Evolutionary conservation across 1,284 basidiomycete species (phyloP), one percentile per base, ranked within the genome.

Genomic region (Naganishia sp.): DNA sequence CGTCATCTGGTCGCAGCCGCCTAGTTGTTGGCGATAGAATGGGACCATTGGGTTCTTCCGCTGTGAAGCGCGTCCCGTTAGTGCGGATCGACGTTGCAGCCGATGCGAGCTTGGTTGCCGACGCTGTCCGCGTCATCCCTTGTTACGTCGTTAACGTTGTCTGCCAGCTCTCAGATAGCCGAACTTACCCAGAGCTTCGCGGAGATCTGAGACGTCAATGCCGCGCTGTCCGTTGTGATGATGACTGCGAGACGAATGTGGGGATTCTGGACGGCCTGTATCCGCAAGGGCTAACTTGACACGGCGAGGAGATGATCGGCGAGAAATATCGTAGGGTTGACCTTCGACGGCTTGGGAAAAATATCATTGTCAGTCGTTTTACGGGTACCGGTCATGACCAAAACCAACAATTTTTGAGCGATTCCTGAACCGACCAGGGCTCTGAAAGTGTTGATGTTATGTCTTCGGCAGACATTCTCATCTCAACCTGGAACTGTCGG

Each of bases 171-270:
- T 31, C n/a, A n/a, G 45, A 21, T 23, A n/a, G 39, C 25, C 45
- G 15, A 13, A 69, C 74, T 67, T 56, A 72, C 75, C 90, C 2
- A 94, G 80, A 9, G 92, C 92, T 71, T 93, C 90, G 63, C 91
- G 84, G 52, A 94, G 83, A 75, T 94, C 91, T 0, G 85, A 87
- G 15, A 94, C 91, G 33, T 92, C 92, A 10, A 94, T 86, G 2
- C 87, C 87, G 69, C 87, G 84, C 9, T 86, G 84, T 5, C 55
- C 45, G 13, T 88, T 88, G 56, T 88, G 85, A 43, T 87, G 84
- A 64, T 93, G 81, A 71, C 89, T 91, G 74, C 89, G 88, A 60
- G 91, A 82, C 4, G 90, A 93, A 28, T 90, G 56, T n/a, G 18
- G 49, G 23, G 31, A 55, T 48, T 36, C 64, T 42, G 44, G 55